Base-by-base conservation (phyloP, 2,329 filamentous ascomycete genomes). In the Cercospora sesami region DNA sequence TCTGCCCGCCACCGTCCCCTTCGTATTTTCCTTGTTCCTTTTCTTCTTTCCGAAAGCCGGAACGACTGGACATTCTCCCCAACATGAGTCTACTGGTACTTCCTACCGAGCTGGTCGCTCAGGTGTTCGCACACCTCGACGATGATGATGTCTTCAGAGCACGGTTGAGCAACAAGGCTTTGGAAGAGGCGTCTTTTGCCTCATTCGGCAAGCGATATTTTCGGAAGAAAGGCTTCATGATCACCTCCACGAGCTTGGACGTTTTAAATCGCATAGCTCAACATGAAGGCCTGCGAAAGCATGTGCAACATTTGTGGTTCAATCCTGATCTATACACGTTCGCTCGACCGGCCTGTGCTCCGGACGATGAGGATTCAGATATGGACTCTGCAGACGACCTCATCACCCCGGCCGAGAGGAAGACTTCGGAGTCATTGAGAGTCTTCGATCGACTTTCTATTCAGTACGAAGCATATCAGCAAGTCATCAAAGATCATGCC, bases 271-370 rank as follows among this genome's bases (percentile, higher is more conserved):
- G 59, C 1, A 71, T 78, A 28, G 68, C 74, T 4, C 51, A 68
- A 2, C 74, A 77, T 48, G 30, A 71, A 18, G 69, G 73, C n/a
- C 69, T 78, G 3, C 45, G 68, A 3, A 71, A 73, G 7, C 72
- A 74, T 59, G 71, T 75, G 10, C 73, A 77, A 48, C 76, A 78
- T 63, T 63, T 78, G 21, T 78, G 76, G 76, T 75, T 77, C 72
- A 78, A 77, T 60, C 76, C 76, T 1, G 76, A 78, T 59, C 72
- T 68, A 60, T 75, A 69, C 64, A 75, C 73, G 14, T 72, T 72
- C 62, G 63, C 59, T n/a, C 31, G 36, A 7, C 73, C 72, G n/a
- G 68, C 60, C 8, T 74, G 70, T 65, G 66, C 66, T 18, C 72
- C 71, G 8, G 68, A 72, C 1, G 31, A 65, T 23, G 67, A 73